These are phyloP conservation scores for Pisolithus marmoratus DNA, from an alignment of 768 basidiomycete species.

Conservation along the genomic window DNA sequence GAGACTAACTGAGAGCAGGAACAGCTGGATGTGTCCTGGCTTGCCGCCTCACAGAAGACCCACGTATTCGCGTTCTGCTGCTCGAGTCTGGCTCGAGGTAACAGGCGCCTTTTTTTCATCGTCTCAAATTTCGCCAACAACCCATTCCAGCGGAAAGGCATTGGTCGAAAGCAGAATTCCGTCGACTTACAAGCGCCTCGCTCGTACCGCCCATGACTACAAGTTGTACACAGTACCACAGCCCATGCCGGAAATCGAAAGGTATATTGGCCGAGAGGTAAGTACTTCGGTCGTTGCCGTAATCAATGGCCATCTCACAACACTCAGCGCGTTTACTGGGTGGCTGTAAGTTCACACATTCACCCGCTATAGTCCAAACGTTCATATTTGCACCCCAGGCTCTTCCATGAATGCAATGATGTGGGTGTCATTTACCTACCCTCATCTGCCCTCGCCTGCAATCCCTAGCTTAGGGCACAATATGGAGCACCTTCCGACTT, in stretches of 20 bases:
- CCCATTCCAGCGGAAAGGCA: conserved; percentile 35
- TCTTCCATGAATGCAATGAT: conserved; percentile 61
- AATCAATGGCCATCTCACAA: background rate
- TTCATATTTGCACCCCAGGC: conserved; percentile 27
- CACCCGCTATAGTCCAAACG: background rate
- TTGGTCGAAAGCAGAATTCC: conserved; percentile 40
- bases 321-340: conserved; percentile 58
- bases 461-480: conserved; percentile 34
- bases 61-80: conserved; percentile 33
- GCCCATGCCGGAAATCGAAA: conserved; percentile 38
- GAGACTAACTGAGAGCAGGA: conserved; percentile 16
- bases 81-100: conserved; percentile 45
- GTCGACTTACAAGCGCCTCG: conserved; percentile 36
- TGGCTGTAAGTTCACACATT: conserved; percentile 47
- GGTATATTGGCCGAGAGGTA: conserved; percentile 65
- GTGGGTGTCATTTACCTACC: conserved; percentile 14
- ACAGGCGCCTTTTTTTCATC: background rate
- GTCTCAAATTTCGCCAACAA: background rate
- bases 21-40: conserved; percentile 43
- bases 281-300: background rate
- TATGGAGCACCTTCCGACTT: conserved; percentile 64
- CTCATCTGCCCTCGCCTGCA: conserved; percentile 5
- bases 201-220: conserved; percentile 45
- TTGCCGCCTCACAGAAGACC: conserved; percentile 36
- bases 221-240: conserved; percentile 55